Evolutionary conservation across 177 flowering plant genomes (phyloP), one percentile per base, ranked within the genome.

Genomic region (Telopea speciosissima): DNA sequence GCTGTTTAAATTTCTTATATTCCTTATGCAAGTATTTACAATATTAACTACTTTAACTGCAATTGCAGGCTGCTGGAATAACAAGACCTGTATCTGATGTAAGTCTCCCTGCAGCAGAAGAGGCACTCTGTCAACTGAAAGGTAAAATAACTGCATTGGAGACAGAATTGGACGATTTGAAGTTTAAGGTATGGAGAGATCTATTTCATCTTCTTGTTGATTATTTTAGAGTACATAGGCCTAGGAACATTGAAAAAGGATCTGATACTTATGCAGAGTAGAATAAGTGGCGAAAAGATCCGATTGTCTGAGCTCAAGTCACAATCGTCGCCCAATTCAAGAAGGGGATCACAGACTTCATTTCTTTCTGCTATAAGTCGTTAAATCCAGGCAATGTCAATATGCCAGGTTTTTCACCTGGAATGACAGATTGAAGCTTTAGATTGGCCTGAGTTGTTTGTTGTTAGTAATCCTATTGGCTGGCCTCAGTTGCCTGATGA

Each of bases 51-150:
- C 7, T 58, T 8, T 36, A 36, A 49, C 36, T 36, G 33, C 72
- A 62, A 45, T 74, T 81, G 36, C 87, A 93, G 98, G 91, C 83
- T 24, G 95, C 97, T 70, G 97, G 97, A 77, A 81, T 88, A 75
- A 81, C 82, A 65, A 78, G 72, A 68, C 87, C 86, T 70, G 74
- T 65, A 25, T 65, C 90, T 33, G 85, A 87, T 40, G 63, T 84
- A 63, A 81, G 67, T 73, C 83, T 83, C 7, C 66, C 81, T 22
- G 81, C 67, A 17, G 96, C 96, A 52, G 96, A 92, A 77, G 92
- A 88, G 68, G 95, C 93, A 33, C 86, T 92, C 3, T 81, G 74
- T 71, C 85, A 83, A 68, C 86, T 94, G 24, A 80, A 79, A 70
- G 81, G 75, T 67, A 82, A 76, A 62, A 24, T 86, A 22, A 58